Evolutionary conservation across 2,329 filamentous ascomycete species (phyloP).

Genomic region (Lecanicillium sp.): DNA sequence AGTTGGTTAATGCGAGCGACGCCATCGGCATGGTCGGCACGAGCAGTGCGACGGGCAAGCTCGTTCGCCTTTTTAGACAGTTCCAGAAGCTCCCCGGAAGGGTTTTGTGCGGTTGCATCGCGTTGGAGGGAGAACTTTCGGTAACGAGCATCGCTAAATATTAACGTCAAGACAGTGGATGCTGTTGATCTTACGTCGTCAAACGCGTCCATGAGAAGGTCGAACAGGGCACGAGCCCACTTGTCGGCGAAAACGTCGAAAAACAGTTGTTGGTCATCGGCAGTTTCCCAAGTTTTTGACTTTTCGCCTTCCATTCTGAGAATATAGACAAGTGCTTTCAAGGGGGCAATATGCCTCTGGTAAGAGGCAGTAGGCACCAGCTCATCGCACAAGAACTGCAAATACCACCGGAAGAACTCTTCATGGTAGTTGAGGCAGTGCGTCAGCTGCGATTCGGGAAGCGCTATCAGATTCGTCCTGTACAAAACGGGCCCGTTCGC

Average conservation of each 20-base stretch:
- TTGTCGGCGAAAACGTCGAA: constrained; percentile 35
- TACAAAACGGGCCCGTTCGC: constrained; percentile 22
- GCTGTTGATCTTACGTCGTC: constrained; percentile 73
- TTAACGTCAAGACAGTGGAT: constrained; percentile 38
- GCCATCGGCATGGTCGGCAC: constrained; percentile 89
- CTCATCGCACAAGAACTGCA: constrained; percentile 64
- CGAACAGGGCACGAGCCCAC: constrained; percentile 60
- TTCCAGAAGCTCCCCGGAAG: constrained; percentile 28
- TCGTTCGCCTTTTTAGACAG: constrained; percentile 47
- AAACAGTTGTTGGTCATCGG: constrained; percentile 30
- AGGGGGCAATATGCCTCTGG: constrained; percentile 74
- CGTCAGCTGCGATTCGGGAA: constrained; percentile 28
- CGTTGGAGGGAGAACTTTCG: constrained; percentile 8
- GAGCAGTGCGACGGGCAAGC: constrained; percentile 61
- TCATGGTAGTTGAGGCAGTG: constrained; percentile 43
- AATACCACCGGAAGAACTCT: constrained; percentile 67
- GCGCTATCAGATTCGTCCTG: constrained; percentile 29
- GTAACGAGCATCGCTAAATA: constrained; percentile 34
- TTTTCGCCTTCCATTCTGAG: constrained; percentile 60
- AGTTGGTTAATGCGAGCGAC: constrained; percentile 71
- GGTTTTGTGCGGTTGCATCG: neutral
- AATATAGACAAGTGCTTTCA: constrained; percentile 64
- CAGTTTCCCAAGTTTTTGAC: constrained; percentile 28
- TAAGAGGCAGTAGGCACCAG: constrained; percentile 79
- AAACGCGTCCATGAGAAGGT: constrained; percentile 82